A percentile compares a stretch with the other conserved stretches of the same genome.
Conservation (phyloP, 768 basidiomycete species). For the Naganishia kalamii region DNA sequence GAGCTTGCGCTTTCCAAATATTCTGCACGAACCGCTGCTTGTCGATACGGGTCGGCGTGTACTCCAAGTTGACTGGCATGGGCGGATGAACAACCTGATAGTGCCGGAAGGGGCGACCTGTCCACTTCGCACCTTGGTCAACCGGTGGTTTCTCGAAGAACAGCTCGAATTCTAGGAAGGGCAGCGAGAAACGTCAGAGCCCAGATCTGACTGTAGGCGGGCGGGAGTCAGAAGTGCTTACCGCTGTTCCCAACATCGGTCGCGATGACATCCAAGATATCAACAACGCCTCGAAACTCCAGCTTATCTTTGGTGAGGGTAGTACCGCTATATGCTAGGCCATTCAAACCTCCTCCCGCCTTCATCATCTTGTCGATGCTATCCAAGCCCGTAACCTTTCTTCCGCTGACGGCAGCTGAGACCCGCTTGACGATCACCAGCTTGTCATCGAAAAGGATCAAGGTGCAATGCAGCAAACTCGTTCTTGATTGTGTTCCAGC, state of each 20-base stretch:
- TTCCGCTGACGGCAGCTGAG: conserved; percentile 36
- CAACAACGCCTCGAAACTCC: conserved; percentile 75
- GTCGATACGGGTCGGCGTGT: conserved; percentile 58
- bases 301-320: conserved; percentile 66
- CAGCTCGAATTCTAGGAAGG: conserved; percentile 73
- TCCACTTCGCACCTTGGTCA: conserved; percentile 81
- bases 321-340: conserved; percentile 63
- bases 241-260: conserved; percentile 74
- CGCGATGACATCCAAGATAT: conserved; percentile 73
- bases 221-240: conserved; percentile 40
- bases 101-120: conserved; percentile 74
- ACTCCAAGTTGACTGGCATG: conserved; percentile 60
- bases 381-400: conserved; percentile 54
- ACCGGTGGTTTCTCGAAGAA: conserved; percentile 75
- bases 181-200: background rate
- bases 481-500: conserved; percentile 45
- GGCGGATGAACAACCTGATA: conserved; percentile 73
- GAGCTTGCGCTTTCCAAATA: conserved; percentile 80
- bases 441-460: conserved; percentile 92
- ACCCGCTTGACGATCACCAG: conserved; percentile 82
- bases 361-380: conserved; percentile 53
- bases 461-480: conserved; percentile 67
- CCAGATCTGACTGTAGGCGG: background rate
- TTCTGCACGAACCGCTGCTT: conserved; percentile 81
- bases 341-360: conserved; percentile 63